These are phyloP conservation scores for Podaxis sp. DNA, from an alignment of 768 basidiomycete genomes.

Conservation along the genomic window DNA sequence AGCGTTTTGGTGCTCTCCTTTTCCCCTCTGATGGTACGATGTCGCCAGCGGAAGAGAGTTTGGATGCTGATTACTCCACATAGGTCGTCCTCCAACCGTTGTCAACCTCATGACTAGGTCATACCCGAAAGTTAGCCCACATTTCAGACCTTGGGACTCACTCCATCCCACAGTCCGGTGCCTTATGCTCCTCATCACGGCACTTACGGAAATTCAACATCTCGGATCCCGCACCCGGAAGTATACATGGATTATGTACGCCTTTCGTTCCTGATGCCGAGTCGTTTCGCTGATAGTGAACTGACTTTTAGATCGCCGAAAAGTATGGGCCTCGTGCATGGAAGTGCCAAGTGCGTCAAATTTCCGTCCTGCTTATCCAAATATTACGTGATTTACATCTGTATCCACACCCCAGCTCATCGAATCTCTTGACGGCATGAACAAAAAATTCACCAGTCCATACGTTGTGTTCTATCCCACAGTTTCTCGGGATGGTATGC, in stretches of 20 bases:
- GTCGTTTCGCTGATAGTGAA: conserved; percentile 16
- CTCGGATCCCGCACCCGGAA: conserved; percentile 80
- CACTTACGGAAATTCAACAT: conserved; percentile 43
- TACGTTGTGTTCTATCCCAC: conserved; percentile 82
- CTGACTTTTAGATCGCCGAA: conserved; percentile 59
- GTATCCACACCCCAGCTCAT: conserved; percentile 47
- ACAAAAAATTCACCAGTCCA: conserved; percentile 71
- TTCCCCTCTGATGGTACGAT: conserved; percentile 69
- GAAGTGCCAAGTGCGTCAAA: conserved; percentile 62
- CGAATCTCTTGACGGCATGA: conserved; percentile 79
- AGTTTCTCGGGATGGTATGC: conserved; percentile 76
- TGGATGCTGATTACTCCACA: conserved; percentile 7
- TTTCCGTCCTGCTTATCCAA: conserved; percentile 14
- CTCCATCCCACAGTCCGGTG: conserved; percentile 35
- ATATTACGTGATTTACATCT: conserved; percentile 17
- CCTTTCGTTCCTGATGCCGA: conserved; percentile 6
- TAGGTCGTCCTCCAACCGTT: conserved; percentile 69
- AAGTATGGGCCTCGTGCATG: conserved; percentile 65
- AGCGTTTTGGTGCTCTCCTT: conserved; percentile 68
- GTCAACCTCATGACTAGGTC: conserved; percentile 77
- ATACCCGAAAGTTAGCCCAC: conserved; percentile 13
- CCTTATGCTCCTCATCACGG: conserved; percentile 40
- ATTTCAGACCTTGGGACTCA: conserved; percentile 9
- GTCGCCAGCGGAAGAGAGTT: neutral
- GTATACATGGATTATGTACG: conserved; percentile 78